These are phyloP conservation scores for Saccharomycopsis selenospora DNA, from an alignment of 805 yeast genomes.

Conservation along the genomic window DNA sequence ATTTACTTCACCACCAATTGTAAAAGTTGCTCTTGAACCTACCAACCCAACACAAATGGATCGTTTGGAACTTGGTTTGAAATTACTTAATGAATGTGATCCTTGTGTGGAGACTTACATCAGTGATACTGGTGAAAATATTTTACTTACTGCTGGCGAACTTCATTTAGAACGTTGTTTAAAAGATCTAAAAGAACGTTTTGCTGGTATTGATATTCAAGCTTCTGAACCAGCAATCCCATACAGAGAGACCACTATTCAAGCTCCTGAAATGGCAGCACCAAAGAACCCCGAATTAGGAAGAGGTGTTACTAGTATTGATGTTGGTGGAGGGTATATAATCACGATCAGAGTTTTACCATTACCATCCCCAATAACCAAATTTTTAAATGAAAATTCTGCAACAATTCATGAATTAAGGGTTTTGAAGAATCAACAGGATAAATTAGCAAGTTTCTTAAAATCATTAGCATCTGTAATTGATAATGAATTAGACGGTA, in stretches of 20 bases:
- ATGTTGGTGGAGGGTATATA: conserved; percentile 43
- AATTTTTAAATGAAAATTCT: conserved; percentile 43
- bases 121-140: conserved; percentile 88
- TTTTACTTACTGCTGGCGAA: conserved; percentile 94
- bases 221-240: conserved; percentile 93
- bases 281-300: conserved; percentile 39
- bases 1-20: conserved; percentile 72
- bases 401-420: conserved; percentile 35
- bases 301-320: conserved; percentile 44
- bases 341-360: conserved; percentile 43
- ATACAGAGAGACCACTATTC: conserved; percentile 73
- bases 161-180: conserved; percentile 90
- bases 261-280: conserved; percentile 44
- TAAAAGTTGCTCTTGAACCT: conserved; percentile 94
- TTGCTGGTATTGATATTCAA: conserved; percentile 83
- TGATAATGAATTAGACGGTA: conserved; percentile 17
- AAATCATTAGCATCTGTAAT: neutral
- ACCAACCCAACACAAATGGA: conserved; percentile 75
- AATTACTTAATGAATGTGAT: conserved; percentile 76
- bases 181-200: conserved; percentile 82
- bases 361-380: conserved; percentile 42
- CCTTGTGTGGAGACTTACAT: conserved; percentile 87
- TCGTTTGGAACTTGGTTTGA: conserved; percentile 69
- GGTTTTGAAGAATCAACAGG: conserved; percentile 22
- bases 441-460: conserved; percentile 20